phyloP scores from a whole-genome alignment of 331 rosid genomes.

The Stylosanthes scabra region DNA sequence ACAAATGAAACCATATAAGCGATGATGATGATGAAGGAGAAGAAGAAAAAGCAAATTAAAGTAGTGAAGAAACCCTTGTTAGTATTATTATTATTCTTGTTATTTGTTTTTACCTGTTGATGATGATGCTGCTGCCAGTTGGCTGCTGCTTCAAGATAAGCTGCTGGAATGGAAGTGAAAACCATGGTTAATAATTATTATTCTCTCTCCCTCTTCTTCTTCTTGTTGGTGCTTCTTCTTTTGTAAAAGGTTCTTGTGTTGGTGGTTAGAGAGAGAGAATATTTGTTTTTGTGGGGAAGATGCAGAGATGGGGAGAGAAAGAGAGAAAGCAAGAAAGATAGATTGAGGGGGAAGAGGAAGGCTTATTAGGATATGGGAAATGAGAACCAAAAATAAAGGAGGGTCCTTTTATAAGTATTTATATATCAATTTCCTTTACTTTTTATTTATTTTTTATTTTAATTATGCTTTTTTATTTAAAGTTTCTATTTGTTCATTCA shows the following conservation, averaged over 20 bases:
- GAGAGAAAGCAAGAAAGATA: slow-evolving; percentile 23
- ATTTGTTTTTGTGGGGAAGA: slow-evolving; percentile 7
- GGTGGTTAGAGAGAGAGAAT: slow-evolving; percentile 49
- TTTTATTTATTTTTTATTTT: too few relatives aligned
- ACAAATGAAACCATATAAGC: slow-evolving; percentile 25
- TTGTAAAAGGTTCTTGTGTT: slow-evolving; percentile 68
- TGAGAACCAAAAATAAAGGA: slow-evolving; percentile 66
- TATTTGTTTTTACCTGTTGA: slow-evolving; percentile 64
- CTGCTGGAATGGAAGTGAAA: slow-evolving; percentile 83
- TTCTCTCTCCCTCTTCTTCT: slow-evolving; percentile 11
- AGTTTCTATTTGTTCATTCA: slow-evolving; percentile 17
- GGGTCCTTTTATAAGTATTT: slow-evolving; percentile 62
- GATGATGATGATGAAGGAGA: slow-evolving; percentile 6
- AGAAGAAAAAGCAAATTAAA: too few relatives aligned
- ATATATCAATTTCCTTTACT: slow-evolving; percentile 47
- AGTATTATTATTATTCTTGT: background rate
- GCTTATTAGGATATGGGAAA: slow-evolving; percentile 13
- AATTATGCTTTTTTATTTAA: background rate
- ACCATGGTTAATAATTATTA: slow-evolving; percentile 55
- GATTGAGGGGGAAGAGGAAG: background rate
- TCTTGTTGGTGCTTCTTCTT: slow-evolving; percentile 45
- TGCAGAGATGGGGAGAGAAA: slow-evolving; percentile 28
- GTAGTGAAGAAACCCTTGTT: slow-evolving; percentile 40
- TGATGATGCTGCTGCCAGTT: slow-evolving; percentile 67
- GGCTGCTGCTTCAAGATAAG: slow-evolving; percentile 80